Evolutionary conservation across 2,329 filamentous ascomycete species (phyloP).

Genomic region (Ophiostoma novo-ulmi): DNA sequence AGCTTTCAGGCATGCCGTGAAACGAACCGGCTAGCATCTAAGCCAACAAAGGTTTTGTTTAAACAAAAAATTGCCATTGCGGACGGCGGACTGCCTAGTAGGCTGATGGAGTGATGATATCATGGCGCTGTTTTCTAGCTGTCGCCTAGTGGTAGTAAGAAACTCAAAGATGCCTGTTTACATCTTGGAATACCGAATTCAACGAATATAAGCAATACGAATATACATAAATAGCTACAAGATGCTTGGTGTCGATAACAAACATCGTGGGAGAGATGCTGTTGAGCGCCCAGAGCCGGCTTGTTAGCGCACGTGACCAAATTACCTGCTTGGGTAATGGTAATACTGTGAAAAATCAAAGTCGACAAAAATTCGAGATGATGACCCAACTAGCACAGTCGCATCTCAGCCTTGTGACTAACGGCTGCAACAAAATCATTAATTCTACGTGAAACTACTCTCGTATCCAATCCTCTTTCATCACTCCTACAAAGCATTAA

Average conservation of each 20-base stretch:
- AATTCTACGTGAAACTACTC: neutral
- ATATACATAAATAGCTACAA: neutral
- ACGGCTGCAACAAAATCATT: neutral
- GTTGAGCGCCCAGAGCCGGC: neutral
- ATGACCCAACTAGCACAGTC: neutral
- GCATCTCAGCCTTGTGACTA: neutral
- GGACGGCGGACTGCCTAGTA: neutral
- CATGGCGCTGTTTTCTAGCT: neutral
- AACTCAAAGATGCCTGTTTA: neutral
- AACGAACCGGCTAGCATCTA: neutral
- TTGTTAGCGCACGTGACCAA: constrained; percentile 18
- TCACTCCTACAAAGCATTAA: neutral
- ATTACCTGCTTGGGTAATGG: neutral
- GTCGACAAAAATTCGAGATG: constrained; percentile 14
- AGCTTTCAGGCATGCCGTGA: neutral
- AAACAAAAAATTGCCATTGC: neutral
- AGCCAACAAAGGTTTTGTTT: neutral
- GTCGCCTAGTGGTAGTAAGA: neutral
- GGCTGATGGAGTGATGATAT: neutral
- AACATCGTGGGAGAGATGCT: neutral
- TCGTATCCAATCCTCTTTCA: neutral
- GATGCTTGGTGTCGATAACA: neutral
- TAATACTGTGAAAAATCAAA: neutral
- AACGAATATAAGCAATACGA: neutral
- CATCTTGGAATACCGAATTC: neutral